Percentiles rank a stretch among this genome's conserved stretches.
phyloP scores from a whole-genome alignment of 441 rosid species.

The Eutrema salsugineum region DNA sequence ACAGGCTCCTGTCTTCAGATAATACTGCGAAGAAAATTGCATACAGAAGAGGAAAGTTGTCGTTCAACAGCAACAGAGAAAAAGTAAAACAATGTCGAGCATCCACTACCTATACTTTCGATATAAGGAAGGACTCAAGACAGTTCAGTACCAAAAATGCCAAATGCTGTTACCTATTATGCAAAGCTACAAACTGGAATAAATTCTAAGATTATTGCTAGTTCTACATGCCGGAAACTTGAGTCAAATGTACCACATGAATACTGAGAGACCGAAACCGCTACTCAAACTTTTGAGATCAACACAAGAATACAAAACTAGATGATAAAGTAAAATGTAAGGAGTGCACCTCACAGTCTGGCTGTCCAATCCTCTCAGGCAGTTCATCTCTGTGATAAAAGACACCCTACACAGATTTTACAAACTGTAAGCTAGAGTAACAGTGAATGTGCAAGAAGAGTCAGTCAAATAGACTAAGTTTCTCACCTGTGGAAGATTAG shows the following conservation, averaged over 20 bases:
- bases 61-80: background rate
- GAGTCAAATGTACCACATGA: background rate
- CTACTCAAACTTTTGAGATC: background rate
- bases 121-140: background rate
- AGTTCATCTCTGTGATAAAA: slow-evolving; percentile 54
- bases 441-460: background rate
- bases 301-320: background rate
- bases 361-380: slow-evolving; percentile 73
- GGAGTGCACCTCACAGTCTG: slow-evolving; percentile 67
- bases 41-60: slow-evolving; percentile 5
- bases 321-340: background rate
- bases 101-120: slow-evolving; percentile 3
- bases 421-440: slow-evolving; percentile 1
- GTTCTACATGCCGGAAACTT: background rate
- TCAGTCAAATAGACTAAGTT: background rate
- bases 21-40: slow-evolving; percentile 46
- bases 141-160: background rate
- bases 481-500: slow-evolving; percentile 49
- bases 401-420: slow-evolving; percentile 36
- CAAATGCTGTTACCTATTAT: background rate
- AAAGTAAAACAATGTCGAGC: background rate
- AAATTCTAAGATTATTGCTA: background rate
- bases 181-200: background rate
- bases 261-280: background rate
- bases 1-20: slow-evolving; percentile 81